A percentile compares a stretch with the other conserved stretches of the same genome.
Evolutionary conservation across 202 grass and related monocot genomes (phyloP).

Genomic region (Miscanthus sacchariflorus): DNA sequence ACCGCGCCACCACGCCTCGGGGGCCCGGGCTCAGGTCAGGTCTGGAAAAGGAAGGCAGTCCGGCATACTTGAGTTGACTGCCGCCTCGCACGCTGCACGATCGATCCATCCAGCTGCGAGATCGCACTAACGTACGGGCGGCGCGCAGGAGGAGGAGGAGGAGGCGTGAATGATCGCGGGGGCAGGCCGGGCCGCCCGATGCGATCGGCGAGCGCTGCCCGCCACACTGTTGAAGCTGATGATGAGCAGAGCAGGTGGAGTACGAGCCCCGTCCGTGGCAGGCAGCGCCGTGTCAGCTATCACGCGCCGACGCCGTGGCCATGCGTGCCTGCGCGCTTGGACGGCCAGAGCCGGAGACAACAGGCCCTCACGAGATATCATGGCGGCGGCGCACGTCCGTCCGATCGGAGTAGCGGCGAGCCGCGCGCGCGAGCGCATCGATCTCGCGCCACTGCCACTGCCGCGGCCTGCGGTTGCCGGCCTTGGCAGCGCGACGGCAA

Average conservation of each 20-base stretch:
- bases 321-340: background rate
- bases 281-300: background rate
- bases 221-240: background rate
- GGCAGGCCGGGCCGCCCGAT: background rate
- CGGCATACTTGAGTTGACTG: background rate
- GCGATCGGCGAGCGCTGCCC: background rate
- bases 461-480: too few relatives aligned
- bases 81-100: background rate
- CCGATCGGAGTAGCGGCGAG: background rate
- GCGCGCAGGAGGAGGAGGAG: too few relatives aligned
- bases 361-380: background rate
- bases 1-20: too few relatives aligned
- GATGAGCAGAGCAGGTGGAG: background rate
- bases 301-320: background rate
- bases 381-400: constrained; percentile 16
- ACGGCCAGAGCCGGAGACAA: background rate
- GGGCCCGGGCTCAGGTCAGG: too few relatives aligned
- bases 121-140: background rate
- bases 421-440: too few relatives aligned
- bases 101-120: constrained; percentile 1
- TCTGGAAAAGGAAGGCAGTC: too few relatives aligned
- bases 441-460: too few relatives aligned
- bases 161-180: too few relatives aligned
- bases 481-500: background rate
- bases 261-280: background rate